Percentiles rank a stretch among this genome's conserved stretches.
Conservation (phyloP, 2,329 filamentous ascomycete genomes). For the Aspergillus melleus region DNA sequence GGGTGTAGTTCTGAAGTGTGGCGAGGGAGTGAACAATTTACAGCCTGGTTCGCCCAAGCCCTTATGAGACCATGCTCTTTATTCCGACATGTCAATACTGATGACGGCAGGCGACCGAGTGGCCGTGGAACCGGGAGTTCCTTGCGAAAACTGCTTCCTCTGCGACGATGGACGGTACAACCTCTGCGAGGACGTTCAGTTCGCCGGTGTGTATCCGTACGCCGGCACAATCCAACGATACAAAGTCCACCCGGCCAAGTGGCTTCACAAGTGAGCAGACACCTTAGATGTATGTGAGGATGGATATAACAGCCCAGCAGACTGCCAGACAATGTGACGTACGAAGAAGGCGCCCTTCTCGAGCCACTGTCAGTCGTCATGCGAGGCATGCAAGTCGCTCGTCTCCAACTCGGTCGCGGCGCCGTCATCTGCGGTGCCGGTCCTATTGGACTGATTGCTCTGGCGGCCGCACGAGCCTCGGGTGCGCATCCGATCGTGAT, state of each 20-base stretch:
- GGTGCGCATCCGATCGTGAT: slow-evolving; percentile 65
- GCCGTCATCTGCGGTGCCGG: slow-evolving; percentile 63
- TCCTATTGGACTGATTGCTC: slow-evolving; percentile 62
- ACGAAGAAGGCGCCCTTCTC: slow-evolving; percentile 61
- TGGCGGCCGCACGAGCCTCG: slow-evolving; percentile 60
- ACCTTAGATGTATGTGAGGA: too few species aligned
- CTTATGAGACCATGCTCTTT: too few species aligned
- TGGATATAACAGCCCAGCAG: slow-evolving; percentile 20
- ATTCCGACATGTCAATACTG: too few species aligned
- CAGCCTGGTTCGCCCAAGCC: slow-evolving; percentile 40
- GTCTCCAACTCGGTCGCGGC: slow-evolving; percentile 57
- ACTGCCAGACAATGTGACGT: slow-evolving; percentile 58
- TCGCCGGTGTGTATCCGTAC: slow-evolving; percentile 63
- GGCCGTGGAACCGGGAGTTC: slow-evolving; percentile 66
- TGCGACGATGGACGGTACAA: slow-evolving; percentile 64
- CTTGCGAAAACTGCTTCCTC: slow-evolving; percentile 61
- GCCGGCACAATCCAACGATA: slow-evolving; percentile 62
- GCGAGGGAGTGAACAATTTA: slow-evolving; percentile 55
- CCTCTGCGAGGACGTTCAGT: slow-evolving; percentile 62
- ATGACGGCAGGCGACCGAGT: slow-evolving; percentile 57
- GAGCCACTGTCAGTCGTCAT: slow-evolving; percentile 65
- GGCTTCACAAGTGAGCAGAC: slow-evolving; percentile 47
- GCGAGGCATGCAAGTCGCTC: slow-evolving; percentile 57
- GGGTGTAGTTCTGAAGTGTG: slow-evolving; percentile 59
- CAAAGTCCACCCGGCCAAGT: slow-evolving; percentile 62